phyloP scores from a whole-genome alignment of 495 filamentous ascomycete genomes.

The Aspergillus mulundensis region DNA sequence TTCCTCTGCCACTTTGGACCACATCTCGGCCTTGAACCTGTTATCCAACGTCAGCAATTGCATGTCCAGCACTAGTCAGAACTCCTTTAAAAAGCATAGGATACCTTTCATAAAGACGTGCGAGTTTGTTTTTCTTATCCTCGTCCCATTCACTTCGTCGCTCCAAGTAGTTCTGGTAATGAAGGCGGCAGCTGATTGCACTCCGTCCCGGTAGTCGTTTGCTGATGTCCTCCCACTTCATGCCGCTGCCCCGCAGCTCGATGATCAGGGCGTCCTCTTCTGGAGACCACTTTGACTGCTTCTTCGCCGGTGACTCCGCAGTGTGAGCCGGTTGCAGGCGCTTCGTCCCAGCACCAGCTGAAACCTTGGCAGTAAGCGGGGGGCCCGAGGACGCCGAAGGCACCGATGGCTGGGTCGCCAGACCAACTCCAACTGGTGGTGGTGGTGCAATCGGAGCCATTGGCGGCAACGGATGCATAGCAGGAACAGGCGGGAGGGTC shows the following conservation, averaged over 20 bases:
- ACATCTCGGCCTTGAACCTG: slow-evolving; percentile 97
- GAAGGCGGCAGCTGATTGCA: slow-evolving; percentile 86
- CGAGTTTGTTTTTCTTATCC: slow-evolving; percentile 94
- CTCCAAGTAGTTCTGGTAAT: slow-evolving; percentile 97
- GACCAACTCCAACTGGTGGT: slow-evolving; percentile 16
- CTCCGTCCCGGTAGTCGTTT: slow-evolving; percentile 84
- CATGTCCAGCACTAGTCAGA: not conserved
- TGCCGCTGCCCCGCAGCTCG: slow-evolving; percentile 76
- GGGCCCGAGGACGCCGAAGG: slow-evolving; percentile 25
- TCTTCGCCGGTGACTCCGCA: slow-evolving; percentile 78
- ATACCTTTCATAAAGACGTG: slow-evolving; percentile 92
- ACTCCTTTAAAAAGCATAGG: not conserved
- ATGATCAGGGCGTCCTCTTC: slow-evolving; percentile 91
- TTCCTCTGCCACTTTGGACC: slow-evolving; percentile 87
- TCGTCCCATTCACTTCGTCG: slow-evolving; percentile 90
- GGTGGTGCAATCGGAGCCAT: slow-evolving; percentile 24
- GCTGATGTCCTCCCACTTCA: slow-evolving; percentile 99
- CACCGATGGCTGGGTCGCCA: slow-evolving; percentile 27
- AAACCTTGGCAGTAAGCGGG: slow-evolving; percentile 31
- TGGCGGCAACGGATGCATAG: slow-evolving; percentile 39
- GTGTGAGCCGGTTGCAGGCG: slow-evolving; percentile 47
- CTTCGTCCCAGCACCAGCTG: slow-evolving; percentile 41
- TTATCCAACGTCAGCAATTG: slow-evolving; percentile 10
- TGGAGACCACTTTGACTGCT: slow-evolving; percentile 91
- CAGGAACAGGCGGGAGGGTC: slow-evolving; percentile 48